Evolutionary conservation across 441 rosid species (phyloP).

Genomic region (Viola pubescens): DNA sequence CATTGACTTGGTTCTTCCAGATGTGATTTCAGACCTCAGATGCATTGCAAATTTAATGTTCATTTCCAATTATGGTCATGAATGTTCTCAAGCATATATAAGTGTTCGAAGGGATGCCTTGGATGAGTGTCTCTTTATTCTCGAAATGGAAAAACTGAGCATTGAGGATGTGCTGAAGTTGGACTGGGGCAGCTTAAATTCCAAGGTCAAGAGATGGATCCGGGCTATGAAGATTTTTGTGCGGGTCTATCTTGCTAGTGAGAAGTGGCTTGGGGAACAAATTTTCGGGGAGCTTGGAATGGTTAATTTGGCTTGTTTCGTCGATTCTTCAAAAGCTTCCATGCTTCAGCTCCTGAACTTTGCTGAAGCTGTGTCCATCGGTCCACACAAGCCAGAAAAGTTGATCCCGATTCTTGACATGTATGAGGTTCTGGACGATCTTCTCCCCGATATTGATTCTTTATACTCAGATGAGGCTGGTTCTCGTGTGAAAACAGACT

Average conservation of each 20-base stretch:
- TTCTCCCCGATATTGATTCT: constrained; percentile 55
- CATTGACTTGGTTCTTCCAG: constrained; percentile 63
- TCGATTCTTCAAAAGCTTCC: constrained; percentile 66
- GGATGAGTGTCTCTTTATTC: constrained; percentile 61
- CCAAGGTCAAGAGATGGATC: constrained; percentile 81
- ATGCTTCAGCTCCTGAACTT: constrained; percentile 70
- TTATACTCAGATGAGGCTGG: constrained; percentile 45
- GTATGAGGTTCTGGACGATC: constrained; percentile 68
- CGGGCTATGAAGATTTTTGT: constrained; percentile 57
- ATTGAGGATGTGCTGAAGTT: constrained; percentile 77
- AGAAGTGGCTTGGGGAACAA: constrained; percentile 54
- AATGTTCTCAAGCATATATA: constrained; percentile 66
- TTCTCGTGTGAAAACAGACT: constrained; percentile 44
- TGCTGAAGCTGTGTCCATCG: constrained; percentile 73
- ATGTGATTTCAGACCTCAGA: constrained; percentile 56
- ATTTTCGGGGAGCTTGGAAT: constrained; percentile 47
- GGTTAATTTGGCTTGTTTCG: constrained; percentile 37
- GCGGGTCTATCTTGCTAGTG: constrained; percentile 60
- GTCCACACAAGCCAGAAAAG: constrained; percentile 73
- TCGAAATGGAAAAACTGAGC: constrained; percentile 74
- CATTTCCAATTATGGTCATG: constrained; percentile 50
- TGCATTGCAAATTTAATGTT: constrained; percentile 61
- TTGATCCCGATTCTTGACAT: constrained; percentile 65
- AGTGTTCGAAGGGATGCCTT: constrained; percentile 58
- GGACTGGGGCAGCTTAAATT: constrained; percentile 66